A percentile compares a stretch with the other conserved stretches of the same genome.
Conservation (phyloP, 2,329 filamentous ascomycete species). For the Colletotrichum godetiae region DNA sequence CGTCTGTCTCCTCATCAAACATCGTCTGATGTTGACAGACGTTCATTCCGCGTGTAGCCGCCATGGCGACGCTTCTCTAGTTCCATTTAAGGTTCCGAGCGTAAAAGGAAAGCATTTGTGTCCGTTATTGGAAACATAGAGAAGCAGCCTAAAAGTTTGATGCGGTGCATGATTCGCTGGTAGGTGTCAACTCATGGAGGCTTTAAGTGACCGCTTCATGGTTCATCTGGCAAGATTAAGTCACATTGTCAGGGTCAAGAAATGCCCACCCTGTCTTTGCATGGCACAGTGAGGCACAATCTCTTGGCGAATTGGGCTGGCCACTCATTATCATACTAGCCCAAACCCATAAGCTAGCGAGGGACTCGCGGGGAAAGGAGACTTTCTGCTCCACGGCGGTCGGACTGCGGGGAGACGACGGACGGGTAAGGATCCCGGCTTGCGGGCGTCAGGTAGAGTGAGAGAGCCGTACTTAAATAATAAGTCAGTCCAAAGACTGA, state of each 20-base stretch:
- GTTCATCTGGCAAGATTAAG: neutral
- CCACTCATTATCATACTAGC: neutral
- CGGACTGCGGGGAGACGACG: constrained; percentile 23
- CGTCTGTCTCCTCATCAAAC: constrained; percentile 33
- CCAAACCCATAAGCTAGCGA: constrained; percentile 6
- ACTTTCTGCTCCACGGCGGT: constrained; percentile 2
- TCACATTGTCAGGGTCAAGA: neutral
- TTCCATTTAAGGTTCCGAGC: constrained; percentile 19
- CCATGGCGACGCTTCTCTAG: constrained; percentile 9
- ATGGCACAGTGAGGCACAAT: neutral
- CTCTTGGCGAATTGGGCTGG: neutral
- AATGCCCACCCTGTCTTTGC: neutral
- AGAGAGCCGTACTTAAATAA: neutral
- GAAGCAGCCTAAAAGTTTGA: constrained; percentile 12
- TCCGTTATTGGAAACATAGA: constrained; percentile 26
- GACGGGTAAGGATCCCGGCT: neutral
- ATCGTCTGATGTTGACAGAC: constrained; percentile 28
- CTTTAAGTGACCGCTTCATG: neutral
- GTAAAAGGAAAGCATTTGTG: neutral
- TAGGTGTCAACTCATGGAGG: neutral
- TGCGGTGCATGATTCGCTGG: neutral
- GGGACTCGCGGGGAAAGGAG: neutral
- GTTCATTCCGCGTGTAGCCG: constrained; percentile 11
- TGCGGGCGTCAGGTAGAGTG: constrained; percentile 19
- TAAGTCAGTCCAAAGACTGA: neutral